Conservation (phyloP, 208 protist genomes). For the Leishmania tarentolae region DNA sequence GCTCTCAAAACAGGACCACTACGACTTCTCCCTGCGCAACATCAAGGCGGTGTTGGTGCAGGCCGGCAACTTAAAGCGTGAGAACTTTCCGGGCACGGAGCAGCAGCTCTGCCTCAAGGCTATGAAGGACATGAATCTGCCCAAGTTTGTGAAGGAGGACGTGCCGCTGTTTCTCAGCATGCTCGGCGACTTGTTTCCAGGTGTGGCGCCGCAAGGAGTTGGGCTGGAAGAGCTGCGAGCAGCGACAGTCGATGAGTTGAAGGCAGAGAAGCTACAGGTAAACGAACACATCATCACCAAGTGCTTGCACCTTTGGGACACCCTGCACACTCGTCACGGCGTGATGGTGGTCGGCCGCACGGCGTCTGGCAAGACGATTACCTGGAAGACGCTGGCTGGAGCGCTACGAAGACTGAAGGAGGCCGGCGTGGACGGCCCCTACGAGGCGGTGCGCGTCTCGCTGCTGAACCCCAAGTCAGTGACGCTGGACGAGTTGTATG, state of each 20-base stretch:
- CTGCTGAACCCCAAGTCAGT: constrained; percentile 98
- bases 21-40: constrained; percentile 98
- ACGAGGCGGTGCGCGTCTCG: constrained; percentile 87
- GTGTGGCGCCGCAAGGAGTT: constrained; percentile 76
- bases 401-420: constrained; percentile 87
- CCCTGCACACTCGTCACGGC: constrained; percentile 95
- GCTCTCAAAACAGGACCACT: constrained; percentile 98
- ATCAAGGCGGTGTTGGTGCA: constrained; percentile 97
- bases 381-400: constrained; percentile 90
- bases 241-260: constrained; percentile 80
- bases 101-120: constrained; percentile 96
- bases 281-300: constrained; percentile 92
- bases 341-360: constrained; percentile 98
- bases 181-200: constrained; percentile 97
- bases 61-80: constrained; percentile 94
- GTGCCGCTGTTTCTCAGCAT: constrained; percentile 96
- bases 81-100: constrained; percentile 91
- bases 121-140: constrained; percentile 97
- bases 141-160: constrained; percentile 98
- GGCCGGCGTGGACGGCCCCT: constrained; percentile 79
- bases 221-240: constrained; percentile 87
- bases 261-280: constrained; percentile 70
- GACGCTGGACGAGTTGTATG: constrained; percentile 97
- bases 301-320: constrained; percentile 96
- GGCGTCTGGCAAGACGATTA: constrained; percentile 95